Evolutionary conservation across 331 rosid genomes (phyloP).

Genomic region (Acacia concinna): DNA sequence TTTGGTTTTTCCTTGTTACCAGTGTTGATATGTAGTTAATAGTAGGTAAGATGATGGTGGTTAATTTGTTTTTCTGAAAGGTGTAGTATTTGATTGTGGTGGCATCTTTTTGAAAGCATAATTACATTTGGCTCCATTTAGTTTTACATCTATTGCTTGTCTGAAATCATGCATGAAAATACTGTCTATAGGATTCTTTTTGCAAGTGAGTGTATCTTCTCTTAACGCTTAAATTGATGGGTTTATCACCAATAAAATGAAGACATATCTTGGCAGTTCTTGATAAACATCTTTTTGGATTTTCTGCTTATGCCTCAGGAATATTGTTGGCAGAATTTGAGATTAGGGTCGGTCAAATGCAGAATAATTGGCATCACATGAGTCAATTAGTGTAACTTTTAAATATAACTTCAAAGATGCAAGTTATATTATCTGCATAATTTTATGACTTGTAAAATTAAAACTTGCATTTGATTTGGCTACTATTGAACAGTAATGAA

Average conservation of each 20-base stretch:
- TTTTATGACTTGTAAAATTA: background rate
- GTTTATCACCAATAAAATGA: background rate
- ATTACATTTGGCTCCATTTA: background rate
- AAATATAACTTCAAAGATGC: background rate
- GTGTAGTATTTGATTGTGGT: background rate
- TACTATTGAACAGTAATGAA: background rate
- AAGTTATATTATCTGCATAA: constrained; percentile 2
- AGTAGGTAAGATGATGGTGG: background rate
- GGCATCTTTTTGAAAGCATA: constrained; percentile 10
- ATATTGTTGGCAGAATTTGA: constrained; percentile 10
- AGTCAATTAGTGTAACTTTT: constrained; percentile 5
- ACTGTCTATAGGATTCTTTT: background rate
- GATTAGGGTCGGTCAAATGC: background rate
- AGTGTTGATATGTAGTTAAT: no score
- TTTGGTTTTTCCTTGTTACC: background rate
- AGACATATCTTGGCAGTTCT: background rate
- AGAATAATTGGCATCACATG: background rate
- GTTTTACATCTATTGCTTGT: background rate
- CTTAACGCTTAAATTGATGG: background rate
- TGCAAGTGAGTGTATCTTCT: constrained; percentile 6
- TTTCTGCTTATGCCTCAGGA: constrained; percentile 8
- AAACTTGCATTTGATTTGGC: constrained; percentile 16
- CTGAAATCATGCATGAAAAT: background rate
- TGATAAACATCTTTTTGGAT: background rate
- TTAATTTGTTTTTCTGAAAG: background rate